These are phyloP conservation scores for Linnemannia schmuckeri DNA, from an alignment of 192 early-diverging fungal genomes.

Conservation along the genomic window DNA sequence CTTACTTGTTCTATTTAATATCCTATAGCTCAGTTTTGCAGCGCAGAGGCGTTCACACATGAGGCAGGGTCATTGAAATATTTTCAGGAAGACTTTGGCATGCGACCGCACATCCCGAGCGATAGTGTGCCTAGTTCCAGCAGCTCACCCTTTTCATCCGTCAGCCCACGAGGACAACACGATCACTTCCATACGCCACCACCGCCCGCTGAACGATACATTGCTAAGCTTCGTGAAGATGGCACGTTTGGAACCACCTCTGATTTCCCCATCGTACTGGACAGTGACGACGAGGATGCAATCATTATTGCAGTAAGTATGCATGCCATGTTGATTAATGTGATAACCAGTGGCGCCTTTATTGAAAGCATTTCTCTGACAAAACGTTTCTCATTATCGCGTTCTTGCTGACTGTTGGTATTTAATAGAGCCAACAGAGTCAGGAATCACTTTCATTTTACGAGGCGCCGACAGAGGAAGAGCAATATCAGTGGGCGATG, in stretches of 20 bases:
- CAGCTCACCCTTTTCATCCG: conserved; percentile 26
- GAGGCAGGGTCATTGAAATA: not conserved
- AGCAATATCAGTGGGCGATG: conserved; percentile 41
- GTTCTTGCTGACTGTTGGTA: not conserved
- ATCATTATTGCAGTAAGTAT: conserved; percentile 8
- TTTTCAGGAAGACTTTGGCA: conserved; percentile 7
- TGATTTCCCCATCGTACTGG: conserved; percentile 9
- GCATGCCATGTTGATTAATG: not conserved
- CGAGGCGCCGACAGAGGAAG: conserved; percentile 32
- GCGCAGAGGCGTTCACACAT: conserved; percentile 5
- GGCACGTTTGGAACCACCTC: not conserved
- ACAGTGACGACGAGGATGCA: conserved; percentile 29
- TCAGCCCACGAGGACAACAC: conserved; percentile 16
- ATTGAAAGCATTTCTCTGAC: not conserved
- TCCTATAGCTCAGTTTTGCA: conserved; percentile 28
- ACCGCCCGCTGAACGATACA: not conserved
- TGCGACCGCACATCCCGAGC: conserved; percentile 18
- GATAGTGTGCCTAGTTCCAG: conserved; percentile 19
- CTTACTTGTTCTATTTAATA: not conserved
- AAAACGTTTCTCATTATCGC: not conserved
- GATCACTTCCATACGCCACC: not conserved
- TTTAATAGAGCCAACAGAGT: not conserved
- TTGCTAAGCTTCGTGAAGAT: not conserved
- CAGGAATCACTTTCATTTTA: conserved; percentile 27
- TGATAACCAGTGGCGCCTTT: not conserved